These are phyloP conservation scores for Cystobasidium pallidum DNA, from an alignment of 1,284 basidiomycete species.

Conservation along the genomic window DNA sequence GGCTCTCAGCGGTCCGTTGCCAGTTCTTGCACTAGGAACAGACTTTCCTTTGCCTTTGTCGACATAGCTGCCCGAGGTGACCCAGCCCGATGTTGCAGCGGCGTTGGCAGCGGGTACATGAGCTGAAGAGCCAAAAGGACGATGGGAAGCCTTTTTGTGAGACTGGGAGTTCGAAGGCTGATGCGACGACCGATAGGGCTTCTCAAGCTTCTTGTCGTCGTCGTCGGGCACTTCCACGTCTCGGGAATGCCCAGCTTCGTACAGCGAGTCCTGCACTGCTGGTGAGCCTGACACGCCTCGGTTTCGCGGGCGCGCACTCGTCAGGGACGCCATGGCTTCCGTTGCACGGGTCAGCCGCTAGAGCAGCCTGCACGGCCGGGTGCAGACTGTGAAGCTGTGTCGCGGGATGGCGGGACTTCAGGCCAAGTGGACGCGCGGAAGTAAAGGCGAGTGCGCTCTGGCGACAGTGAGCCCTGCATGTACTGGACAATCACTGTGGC, in stretches of 20 bases:
- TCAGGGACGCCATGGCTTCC: conserved; percentile 33
- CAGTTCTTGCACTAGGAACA: neutral
- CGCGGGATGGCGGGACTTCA: neutral
- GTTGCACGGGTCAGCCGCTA: neutral
- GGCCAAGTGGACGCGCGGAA: neutral
- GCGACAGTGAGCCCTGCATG: too few relatives aligned
- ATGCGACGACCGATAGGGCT: conserved; percentile 6
- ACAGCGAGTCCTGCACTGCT: conserved; percentile 10
- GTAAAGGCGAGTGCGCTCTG: neutral
- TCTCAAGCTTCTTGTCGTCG: conserved; percentile 29
- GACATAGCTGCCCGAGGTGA: conserved; percentile 40
- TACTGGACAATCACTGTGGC: neutral
- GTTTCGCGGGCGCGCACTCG: conserved; percentile 40
- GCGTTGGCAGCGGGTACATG: conserved; percentile 21
- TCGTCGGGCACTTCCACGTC: conserved; percentile 9
- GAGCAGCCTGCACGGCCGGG: neutral
- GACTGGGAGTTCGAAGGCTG: conserved; percentile 9
- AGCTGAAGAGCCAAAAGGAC: conserved; percentile 31
- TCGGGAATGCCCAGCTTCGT: neutral
- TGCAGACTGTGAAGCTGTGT: neutral
- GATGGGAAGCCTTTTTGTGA: conserved; percentile 18
- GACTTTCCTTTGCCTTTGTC: conserved; percentile 39
- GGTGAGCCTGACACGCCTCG: conserved; percentile 26
- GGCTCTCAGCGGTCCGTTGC: conserved; percentile 38
- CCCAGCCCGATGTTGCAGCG: conserved; percentile 32